Conservation (phyloP, 805 yeast genomes). For the Suhomyces emberorum region DNA sequence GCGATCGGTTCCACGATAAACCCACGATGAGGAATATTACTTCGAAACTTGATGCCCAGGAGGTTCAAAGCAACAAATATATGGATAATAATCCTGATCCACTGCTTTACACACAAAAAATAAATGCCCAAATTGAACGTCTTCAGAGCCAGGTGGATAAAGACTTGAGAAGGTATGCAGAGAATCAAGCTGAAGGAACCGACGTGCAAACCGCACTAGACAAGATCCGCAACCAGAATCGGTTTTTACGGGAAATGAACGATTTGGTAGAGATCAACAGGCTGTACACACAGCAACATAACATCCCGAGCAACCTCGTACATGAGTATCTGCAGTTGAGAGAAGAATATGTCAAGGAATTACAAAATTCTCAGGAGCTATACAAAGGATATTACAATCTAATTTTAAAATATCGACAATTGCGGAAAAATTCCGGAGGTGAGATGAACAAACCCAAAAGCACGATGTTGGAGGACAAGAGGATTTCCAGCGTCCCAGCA, state of each 20-base stretch:
- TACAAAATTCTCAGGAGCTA: slow-evolving; percentile 23
- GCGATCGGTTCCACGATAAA: not conserved
- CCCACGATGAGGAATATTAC: not conserved
- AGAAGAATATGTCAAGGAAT: slow-evolving; percentile 26
- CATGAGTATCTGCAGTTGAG: slow-evolving; percentile 20
- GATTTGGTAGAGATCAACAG: slow-evolving; percentile 16
- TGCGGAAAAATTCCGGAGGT: slow-evolving; percentile 5
- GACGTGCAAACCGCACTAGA: not conserved
- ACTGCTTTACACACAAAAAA: slow-evolving; percentile 1
- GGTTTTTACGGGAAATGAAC: slow-evolving; percentile 20
- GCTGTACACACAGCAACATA: slow-evolving; percentile 9
- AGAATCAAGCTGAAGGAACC: not conserved
- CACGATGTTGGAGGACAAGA: no score
- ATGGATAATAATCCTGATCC: not conserved
- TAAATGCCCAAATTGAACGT: not conserved
- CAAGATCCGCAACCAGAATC: slow-evolving; percentile 14
- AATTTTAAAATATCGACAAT: slow-evolving; percentile 24
- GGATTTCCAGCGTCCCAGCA: no score
- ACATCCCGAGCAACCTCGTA: slow-evolving; percentile 5
- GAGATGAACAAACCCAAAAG: not conserved
- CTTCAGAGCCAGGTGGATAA: slow-evolving; percentile 4
- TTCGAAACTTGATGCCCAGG: not conserved
- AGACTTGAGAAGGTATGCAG: not conserved
- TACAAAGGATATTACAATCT: slow-evolving; percentile 31
- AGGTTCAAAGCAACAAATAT: not conserved